Evolutionary conservation across 352 stramenopile species (phyloP), one percentile per base, ranked within the genome.

Genomic region (Phytophthora nicotianae): DNA sequence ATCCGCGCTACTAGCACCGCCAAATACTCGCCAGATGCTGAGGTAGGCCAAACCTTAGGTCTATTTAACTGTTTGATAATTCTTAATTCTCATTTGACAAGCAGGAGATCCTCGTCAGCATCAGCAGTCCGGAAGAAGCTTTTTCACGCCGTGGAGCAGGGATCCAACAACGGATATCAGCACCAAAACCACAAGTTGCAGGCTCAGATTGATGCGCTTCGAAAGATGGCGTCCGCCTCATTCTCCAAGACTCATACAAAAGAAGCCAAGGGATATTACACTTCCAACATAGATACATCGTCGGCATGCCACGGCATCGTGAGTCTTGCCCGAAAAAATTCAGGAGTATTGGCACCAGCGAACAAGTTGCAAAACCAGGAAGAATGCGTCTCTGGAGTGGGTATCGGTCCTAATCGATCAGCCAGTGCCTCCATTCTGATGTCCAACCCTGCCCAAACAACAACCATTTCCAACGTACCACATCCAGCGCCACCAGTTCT

Each of bases 81-180:
- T 32, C 51, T 50, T 9, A 41, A 16, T 32, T 16, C 17, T 17
- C 41, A 43, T 29, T 1, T 50, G 10, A n/a, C 50, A 48, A 19
- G 5, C 16, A 90, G 83, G 48, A 72, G 83, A 19, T 91, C 81
- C 37, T 76, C 86, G 37, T 92, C 83, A 0, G 83, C 83, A 2
- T 90, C 83, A 10, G 72, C 68, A 29, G 72, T 92, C 10, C 75
- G 83, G 16, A 88, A 86, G 50, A 86, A 87, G n/a, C 74, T 92
- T 35, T 71, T 82, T 3, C 52, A 74, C 32, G 81, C 79, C 1
- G 72, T 88, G 20, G 79, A 89, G 32, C 75, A 83, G 37, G 76
- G 81, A 29, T 68, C 50, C 38, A 77, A 50, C 43, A 59, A 14
- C 16, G 50, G 67, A 24, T 45, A 74, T 24, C 50, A 79, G 35